A percentile compares a stretch with the other conserved stretches of the same genome.
phyloP scores from a whole-genome alignment of 2,329 filamentous ascomycete genomes.

The Botryotinia globosa region DNA sequence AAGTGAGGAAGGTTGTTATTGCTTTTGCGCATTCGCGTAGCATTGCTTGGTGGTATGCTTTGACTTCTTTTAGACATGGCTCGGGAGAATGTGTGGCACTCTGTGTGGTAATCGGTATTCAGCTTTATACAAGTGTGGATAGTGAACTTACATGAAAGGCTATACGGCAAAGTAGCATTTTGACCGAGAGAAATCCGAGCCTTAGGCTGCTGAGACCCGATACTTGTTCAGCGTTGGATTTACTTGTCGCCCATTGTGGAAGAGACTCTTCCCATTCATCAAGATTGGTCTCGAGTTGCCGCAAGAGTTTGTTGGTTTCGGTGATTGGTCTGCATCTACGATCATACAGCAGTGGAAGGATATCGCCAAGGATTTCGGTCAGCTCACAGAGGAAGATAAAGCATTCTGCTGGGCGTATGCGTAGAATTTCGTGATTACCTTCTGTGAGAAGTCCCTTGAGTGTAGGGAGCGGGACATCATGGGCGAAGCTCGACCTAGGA shows the following conservation, averaged over 20 bases:
- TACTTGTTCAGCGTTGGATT: background rate
- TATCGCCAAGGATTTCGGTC: slow-evolving; percentile 1
- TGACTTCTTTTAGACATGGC: slow-evolving; percentile 24
- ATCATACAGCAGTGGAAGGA: background rate
- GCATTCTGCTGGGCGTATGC: background rate
- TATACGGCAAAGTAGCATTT: slow-evolving; percentile 3
- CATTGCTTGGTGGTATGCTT: slow-evolving; percentile 24
- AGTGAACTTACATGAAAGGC: background rate
- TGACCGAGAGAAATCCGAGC: background rate
- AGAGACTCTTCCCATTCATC: slow-evolving; percentile 3
- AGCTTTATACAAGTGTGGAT: background rate
- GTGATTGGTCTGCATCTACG: background rate
- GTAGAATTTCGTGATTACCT: background rate
- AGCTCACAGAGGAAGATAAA: background rate
- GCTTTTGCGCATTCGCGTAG: slow-evolving; percentile 32
- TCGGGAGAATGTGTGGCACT: background rate
- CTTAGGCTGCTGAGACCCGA: background rate
- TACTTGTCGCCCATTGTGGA: background rate
- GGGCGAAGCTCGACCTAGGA: slow-evolving; percentile 31
- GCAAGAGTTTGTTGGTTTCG: background rate
- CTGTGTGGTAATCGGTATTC: background rate
- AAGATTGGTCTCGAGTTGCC: background rate
- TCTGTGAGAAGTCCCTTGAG: slow-evolving; percentile 22
- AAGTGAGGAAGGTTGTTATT: slow-evolving; percentile 26
- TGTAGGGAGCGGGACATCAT: slow-evolving; percentile 30